These are phyloP conservation scores for Candida sp. DNA, from an alignment of 1,139 yeast genomes.

Conservation along the genomic window DNA sequence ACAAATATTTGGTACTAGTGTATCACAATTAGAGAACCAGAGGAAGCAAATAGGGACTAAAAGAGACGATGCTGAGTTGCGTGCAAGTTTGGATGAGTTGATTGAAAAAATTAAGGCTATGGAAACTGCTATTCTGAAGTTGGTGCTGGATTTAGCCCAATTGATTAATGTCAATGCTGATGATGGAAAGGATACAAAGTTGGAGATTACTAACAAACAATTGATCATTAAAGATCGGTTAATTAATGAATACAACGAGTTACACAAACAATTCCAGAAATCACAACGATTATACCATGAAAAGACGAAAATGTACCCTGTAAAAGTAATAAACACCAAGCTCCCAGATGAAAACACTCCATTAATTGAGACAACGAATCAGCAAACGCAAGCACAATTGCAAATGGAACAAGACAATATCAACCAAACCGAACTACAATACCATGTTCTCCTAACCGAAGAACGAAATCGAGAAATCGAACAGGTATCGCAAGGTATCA, in stretches of 20 bases:
- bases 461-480: slow-evolving; percentile 73
- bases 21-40: slow-evolving; percentile 47
- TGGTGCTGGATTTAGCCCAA: slow-evolving; percentile 28
- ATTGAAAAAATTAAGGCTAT: slow-evolving; percentile 23
- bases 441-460: slow-evolving; percentile 64
- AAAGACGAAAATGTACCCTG: slow-evolving; percentile 24
- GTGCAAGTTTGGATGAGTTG: slow-evolving; percentile 36
- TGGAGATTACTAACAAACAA: slow-evolving; percentile 31
- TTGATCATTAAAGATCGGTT: slow-evolving; percentile 38
- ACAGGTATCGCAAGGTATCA: slow-evolving; percentile 72
- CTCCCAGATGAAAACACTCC: slow-evolving; percentile 23
- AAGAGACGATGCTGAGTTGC: slow-evolving; percentile 43
- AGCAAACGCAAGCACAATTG: slow-evolving; percentile 20
- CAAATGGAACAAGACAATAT: slow-evolving; percentile 40
- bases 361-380: slow-evolving; percentile 16
- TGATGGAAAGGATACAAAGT: slow-evolving; percentile 7
- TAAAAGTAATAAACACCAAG: slow-evolving; percentile 8
- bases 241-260: slow-evolving; percentile 33
- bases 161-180: slow-evolving; percentile 31
- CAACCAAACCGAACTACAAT: slow-evolving; percentile 64
- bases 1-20: slow-evolving; percentile 47
- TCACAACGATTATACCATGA: slow-evolving; percentile 27
- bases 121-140: slow-evolving; percentile 30
- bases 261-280: slow-evolving; percentile 33
- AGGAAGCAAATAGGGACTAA: slow-evolving; percentile 52